phyloP scores from a whole-genome alignment of 1,284 basidiomycete species.

The Fomitopsis palustris region DNA sequence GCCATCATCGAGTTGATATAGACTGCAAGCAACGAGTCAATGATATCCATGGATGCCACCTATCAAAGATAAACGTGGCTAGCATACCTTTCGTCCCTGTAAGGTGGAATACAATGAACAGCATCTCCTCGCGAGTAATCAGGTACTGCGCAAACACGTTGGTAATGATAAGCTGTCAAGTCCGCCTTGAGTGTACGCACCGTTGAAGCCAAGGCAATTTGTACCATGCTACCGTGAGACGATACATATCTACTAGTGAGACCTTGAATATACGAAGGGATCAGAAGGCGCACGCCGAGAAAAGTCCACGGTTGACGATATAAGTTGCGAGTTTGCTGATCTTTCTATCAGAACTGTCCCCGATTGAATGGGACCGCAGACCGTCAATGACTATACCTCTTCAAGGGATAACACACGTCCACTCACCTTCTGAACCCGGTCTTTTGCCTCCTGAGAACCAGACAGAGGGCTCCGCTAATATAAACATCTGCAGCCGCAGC shows the following conservation, averaged over 20 bases:
- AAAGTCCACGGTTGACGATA: background rate
- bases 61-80: too few species aligned
- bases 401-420: too few species aligned
- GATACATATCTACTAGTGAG: background rate
- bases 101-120: background rate
- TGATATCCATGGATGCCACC: too few species aligned
- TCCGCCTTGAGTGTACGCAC: too few species aligned
- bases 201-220: background rate
- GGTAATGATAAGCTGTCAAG: too few species aligned
- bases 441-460: background rate
- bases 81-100: background rate
- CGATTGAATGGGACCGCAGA: too few species aligned
- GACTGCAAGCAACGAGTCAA: background rate
- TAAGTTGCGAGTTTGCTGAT: background rate
- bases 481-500: background rate
- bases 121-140: too few species aligned
- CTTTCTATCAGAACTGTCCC: background rate
- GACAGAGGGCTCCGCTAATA: background rate
- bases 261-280: background rate
- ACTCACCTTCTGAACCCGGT: background rate
- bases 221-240: background rate
- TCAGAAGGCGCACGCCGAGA: background rate
- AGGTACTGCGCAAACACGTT: too few species aligned
- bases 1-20: background rate
- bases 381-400: too few species aligned